phyloP scores from a whole-genome alignment of 2,329 filamentous ascomycete species.

The Gnomoniopsis smithogilvyi region DNA sequence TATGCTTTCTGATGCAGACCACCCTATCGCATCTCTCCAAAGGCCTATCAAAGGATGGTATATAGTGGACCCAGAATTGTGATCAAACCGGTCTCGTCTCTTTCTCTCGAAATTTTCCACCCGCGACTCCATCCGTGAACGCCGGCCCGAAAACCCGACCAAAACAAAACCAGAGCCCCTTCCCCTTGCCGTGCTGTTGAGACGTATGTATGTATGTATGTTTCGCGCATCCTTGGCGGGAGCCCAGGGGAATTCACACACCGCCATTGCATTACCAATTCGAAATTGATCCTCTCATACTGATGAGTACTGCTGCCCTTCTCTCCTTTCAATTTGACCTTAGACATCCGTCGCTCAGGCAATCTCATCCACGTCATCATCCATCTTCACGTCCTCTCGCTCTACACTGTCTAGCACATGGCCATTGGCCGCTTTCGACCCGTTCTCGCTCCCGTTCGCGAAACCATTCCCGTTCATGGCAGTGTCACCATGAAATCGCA shows the following conservation, averaged over 20 bases:
- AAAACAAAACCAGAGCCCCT: background rate
- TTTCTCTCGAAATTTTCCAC: background rate
- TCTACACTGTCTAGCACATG: conserved; percentile 12
- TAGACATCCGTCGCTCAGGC: background rate
- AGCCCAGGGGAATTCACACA: background rate
- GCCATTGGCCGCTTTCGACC: background rate
- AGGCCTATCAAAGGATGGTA: conserved; percentile 10
- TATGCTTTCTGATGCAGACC: background rate
- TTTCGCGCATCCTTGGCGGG: background rate
- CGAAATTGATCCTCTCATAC: background rate
- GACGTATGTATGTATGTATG: background rate
- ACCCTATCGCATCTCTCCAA: background rate
- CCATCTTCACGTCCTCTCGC: conserved; percentile 2
- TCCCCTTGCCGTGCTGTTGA: background rate
- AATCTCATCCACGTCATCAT: conserved; percentile 13
- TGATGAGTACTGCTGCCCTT: too few species aligned
- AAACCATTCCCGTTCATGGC: conserved; percentile 5
- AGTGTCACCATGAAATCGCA: conserved; percentile 1
- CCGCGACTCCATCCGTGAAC: conserved; percentile 4
- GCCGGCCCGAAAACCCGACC: background rate
- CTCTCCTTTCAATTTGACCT: background rate
- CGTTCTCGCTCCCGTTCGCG: conserved; percentile 2
- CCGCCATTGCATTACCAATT: background rate
- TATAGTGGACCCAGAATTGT: conserved; percentile 7
- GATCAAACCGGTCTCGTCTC: background rate